These are phyloP conservation scores for Carpinus viminea DNA, from an alignment of 306 rosid species.

Conservation along the genomic window DNA sequence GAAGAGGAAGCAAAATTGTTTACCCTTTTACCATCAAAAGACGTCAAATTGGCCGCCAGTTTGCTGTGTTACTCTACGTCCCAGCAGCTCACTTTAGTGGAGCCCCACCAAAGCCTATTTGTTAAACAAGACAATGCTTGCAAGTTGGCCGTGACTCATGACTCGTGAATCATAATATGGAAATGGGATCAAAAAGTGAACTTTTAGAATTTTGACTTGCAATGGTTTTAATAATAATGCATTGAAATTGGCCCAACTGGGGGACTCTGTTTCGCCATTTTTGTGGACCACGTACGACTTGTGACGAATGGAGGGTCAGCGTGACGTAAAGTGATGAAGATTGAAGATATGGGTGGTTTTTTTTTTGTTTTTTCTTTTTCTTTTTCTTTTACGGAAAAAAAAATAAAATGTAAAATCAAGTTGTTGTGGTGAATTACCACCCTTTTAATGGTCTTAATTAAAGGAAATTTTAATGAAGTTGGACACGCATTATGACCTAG, in stretches of 20 bases:
- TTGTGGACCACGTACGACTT: background rate
- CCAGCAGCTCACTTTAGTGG: background rate
- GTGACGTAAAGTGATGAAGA: too few relatives aligned
- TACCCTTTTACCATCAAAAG: background rate
- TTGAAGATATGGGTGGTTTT: background rate
- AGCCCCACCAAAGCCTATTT: constrained; percentile 15
- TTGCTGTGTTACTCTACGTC: background rate
- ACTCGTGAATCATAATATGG: background rate
- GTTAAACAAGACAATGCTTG: too few relatives aligned
- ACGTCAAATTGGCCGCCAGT: constrained; percentile 15
- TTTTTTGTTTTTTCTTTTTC: too few relatives aligned
- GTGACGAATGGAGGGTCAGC: too few relatives aligned
- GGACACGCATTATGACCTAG: too few relatives aligned
- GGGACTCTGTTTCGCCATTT: background rate
- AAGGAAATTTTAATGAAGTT: too few relatives aligned
- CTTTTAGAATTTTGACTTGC: background rate
- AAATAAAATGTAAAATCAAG: too few relatives aligned
- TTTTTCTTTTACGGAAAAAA: too few relatives aligned
- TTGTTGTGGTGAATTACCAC: too few relatives aligned
- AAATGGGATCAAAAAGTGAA: background rate
- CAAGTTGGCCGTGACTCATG: background rate
- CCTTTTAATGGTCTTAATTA: too few relatives aligned
- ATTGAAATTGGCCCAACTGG: background rate
- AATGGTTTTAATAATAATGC: background rate
- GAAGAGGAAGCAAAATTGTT: background rate